These are phyloP conservation scores for Aegilops sharonensis DNA, from an alignment of 176 grass and related monocot species.

Conservation along the genomic window DNA sequence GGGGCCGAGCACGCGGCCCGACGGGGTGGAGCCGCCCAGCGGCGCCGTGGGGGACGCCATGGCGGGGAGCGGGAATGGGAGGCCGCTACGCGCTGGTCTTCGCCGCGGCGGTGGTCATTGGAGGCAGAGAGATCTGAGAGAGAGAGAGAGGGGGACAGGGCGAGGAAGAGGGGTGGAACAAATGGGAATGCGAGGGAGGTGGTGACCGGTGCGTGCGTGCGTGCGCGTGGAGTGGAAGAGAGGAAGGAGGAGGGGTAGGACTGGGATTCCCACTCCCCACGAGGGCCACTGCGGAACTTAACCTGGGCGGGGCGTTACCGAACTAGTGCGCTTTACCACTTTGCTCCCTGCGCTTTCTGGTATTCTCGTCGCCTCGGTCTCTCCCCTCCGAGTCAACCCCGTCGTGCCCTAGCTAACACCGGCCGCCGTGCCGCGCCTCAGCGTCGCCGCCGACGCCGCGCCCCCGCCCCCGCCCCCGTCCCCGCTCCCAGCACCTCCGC, in stretches of 20 bases:
- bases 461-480: neutral
- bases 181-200: conserved; percentile 35
- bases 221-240: conserved; percentile 38
- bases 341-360: neutral
- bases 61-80: neutral
- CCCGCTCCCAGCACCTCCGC: no score
- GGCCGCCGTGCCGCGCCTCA: no score
- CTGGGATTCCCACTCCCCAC: conserved; percentile 6
- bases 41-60: conserved; percentile 44
- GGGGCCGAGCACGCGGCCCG: conserved; percentile 76
- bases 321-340: neutral
- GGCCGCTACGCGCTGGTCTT: conserved; percentile 23
- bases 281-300: neutral
- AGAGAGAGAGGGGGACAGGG: neutral
- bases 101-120: conserved; percentile 31
- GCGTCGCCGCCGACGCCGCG: neutral
- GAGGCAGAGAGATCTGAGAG: conserved; percentile 42
- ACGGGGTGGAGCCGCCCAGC: conserved; percentile 58
- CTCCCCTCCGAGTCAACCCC: neutral
- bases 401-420: neutral
- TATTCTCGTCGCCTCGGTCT: neutral
- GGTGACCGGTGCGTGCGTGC: conserved; percentile 22
- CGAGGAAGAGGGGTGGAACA: conserved; percentile 23
- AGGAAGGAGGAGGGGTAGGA: conserved; percentile 32
- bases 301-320: neutral